Base-by-base conservation (phyloP, 106 monocot genomes). In the Narthecium ossifragum region DNA sequence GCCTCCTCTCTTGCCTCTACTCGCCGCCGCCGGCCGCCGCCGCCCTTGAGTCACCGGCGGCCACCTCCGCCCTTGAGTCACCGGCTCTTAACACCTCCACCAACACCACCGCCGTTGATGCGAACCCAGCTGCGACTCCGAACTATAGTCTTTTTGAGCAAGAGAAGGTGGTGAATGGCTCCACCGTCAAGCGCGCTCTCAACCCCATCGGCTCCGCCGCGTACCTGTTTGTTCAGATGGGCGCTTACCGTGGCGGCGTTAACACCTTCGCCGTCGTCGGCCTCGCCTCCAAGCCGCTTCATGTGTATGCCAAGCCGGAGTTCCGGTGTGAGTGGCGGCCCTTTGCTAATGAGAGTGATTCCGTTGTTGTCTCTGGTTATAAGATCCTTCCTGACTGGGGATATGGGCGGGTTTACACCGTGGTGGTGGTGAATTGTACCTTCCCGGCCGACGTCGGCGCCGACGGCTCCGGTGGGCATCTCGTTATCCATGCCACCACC, bases 321-420 rank as follows among this genome's bases (percentile, higher is more conserved):
- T 85, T 78, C 81, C 37, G 14, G 0, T 90, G 90, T 78, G 61
- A 79, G 57, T 90, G 90, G 90, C 8, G 90, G 90, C 8, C 66
- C 40, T 68, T 80, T 9, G 38, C 48, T 27, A 36, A 27, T 43
- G 15, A 41, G 52, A 36, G 3, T 59, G 10, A 51, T 58, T 27
- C 33, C 66, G 31, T 45, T 51, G 28, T 47, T 51, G 36, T 58
- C 38, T 10, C 48, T 15, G 60, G 72, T 39, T 53, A 50, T 63
- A 75, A 60, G 50, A 72, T 90, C 43, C 85, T 90, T 50, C 90
- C 90, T 24, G 90, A 90, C 46, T 90, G 85, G 90, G 90, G 90
- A 8, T 90, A 85, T 64, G 90, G 81, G 60, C 60, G 90, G 14
- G 73, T 90, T 22, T 90, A 90, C 78, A 90, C 85, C 52, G 85